A percentile compares a stretch with the other conserved stretches of the same genome.
Conservation (phyloP, 1,139 yeast species). For the Pneumocystis carinii region DNA sequence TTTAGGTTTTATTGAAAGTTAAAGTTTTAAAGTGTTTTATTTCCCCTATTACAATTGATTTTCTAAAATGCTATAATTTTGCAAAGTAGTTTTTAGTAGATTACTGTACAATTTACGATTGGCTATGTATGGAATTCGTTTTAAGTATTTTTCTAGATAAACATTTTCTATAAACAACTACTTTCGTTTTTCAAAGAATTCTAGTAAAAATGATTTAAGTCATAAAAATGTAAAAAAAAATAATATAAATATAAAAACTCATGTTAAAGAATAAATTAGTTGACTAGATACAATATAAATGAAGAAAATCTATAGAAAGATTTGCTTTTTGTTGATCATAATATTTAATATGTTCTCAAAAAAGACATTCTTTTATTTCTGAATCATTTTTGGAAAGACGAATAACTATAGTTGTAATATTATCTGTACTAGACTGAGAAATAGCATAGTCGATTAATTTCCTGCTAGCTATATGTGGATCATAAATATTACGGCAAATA, state of each 20-base stretch:
- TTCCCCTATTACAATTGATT: too few relatives aligned
- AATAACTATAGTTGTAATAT: constrained; percentile 83
- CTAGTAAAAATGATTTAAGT: not conserved
- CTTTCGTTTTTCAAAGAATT: too few relatives aligned
- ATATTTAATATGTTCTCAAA: not conserved
- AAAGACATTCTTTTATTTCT: not conserved
- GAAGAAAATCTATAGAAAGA: not conserved
- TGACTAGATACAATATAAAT: not conserved
- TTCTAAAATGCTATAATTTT: too few relatives aligned
- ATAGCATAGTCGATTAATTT: constrained; percentile 62
- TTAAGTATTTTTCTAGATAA: too few relatives aligned
- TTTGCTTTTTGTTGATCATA: not conserved
- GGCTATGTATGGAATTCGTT: too few relatives aligned
- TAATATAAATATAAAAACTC: not conserved
- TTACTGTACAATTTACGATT: too few relatives aligned
- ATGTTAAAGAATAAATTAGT: not conserved
- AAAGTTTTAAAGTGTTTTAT: too few relatives aligned
- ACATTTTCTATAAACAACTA: too few relatives aligned
- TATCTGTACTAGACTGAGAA: constrained; percentile 71
- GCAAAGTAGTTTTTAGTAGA: too few relatives aligned
- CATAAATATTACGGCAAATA: constrained; percentile 38
- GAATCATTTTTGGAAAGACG: constrained; percentile 30
- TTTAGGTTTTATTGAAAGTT: too few relatives aligned
- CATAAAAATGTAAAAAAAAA: not conserved
- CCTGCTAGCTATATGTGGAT: constrained; percentile 56